phyloP scores from a whole-genome alignment of 441 rosid species.

The Gossypium davidsonii region DNA sequence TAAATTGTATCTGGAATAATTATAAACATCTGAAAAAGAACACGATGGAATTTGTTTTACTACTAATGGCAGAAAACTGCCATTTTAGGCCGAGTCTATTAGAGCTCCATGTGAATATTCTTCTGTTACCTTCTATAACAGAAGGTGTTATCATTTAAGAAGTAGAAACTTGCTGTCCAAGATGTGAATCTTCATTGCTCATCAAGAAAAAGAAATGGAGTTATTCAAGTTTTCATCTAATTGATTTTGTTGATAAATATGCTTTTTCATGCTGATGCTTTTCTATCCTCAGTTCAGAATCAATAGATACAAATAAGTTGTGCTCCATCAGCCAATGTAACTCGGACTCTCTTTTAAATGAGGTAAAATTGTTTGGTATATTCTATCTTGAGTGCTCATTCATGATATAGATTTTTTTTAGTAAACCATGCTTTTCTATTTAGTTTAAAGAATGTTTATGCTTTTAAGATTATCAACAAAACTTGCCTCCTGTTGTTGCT shows the following conservation, averaged over 20 bases:
- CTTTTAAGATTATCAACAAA: background rate
- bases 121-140: background rate
- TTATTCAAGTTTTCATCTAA: conserved; percentile 3
- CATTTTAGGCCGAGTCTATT: background rate
- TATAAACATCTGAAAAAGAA: background rate
- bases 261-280: conserved; percentile 26
- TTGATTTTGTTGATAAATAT: conserved; percentile 13
- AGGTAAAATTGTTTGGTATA: conserved; percentile 41
- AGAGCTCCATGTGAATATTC: background rate
- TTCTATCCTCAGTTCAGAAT: conserved; percentile 72
- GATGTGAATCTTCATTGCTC: conserved; percentile 2
- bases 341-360: conserved; percentile 80
- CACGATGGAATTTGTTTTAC: background rate
- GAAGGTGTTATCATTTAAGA: background rate
- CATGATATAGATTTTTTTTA: background rate
- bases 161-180: background rate
- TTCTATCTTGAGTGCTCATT: background rate
- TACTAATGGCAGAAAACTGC: background rate
- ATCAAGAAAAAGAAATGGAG: background rate
- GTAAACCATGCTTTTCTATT: background rate
- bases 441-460: conserved; percentile 7
- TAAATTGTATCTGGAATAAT: background rate
- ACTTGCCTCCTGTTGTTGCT: conserved; percentile 12
- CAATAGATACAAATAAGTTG: conserved; percentile 75
- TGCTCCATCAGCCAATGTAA: conserved; percentile 97